Evolutionary conservation across 116 monocot genomes (phyloP).

Genomic region (Dioscorea cayenensis): DNA sequence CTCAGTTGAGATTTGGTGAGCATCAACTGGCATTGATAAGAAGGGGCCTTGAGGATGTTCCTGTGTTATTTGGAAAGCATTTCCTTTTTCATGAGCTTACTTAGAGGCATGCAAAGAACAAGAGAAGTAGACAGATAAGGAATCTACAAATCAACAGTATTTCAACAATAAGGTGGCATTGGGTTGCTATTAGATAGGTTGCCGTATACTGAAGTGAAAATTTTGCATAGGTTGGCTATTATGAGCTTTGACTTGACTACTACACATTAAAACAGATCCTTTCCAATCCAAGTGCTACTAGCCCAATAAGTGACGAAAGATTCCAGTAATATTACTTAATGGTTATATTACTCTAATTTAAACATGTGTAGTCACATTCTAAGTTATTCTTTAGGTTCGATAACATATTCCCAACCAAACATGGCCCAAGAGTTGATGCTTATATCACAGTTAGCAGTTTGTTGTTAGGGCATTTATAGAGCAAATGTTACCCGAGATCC

Average conservation of each 20-base stretch:
- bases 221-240: no score
- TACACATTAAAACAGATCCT: no score
- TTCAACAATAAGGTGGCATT: background rate
- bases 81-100: background rate
- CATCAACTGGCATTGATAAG: background rate
- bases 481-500: background rate
- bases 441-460: background rate
- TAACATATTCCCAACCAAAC: no score
- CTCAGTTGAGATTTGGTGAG: conserved; percentile 2
- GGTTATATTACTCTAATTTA: background rate
- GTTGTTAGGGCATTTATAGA: conserved; percentile 6
- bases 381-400: no score
- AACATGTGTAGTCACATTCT: no score
- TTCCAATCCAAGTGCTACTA: no score
- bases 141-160: background rate
- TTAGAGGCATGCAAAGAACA: conserved; percentile 5
- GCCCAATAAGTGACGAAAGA: no score
- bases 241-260: no score
- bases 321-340: background rate
- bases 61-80: background rate
- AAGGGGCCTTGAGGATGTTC: background rate
- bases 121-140: background rate
- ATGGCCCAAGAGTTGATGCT: background rate
- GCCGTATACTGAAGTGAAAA: no score
- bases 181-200: no score